These are phyloP conservation scores for Coniochaeta ligniaria DNA, from an alignment of 2,329 filamentous ascomycete species.

Conservation along the genomic window DNA sequence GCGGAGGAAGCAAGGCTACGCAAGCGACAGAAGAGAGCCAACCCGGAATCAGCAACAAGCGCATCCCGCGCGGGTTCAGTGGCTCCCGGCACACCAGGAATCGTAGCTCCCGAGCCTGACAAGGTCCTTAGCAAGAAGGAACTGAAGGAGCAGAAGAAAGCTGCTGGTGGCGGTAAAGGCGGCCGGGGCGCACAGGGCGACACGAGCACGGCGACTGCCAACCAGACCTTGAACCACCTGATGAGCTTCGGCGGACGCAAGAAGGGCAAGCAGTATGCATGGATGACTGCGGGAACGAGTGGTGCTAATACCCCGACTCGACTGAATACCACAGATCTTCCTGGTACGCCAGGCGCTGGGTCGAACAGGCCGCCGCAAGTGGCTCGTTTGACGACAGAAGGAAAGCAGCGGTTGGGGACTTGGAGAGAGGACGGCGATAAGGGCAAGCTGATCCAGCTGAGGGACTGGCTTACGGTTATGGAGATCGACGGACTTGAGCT, in stretches of 20 bases:
- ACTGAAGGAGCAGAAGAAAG: constrained; percentile 32
- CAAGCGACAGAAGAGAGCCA: constrained; percentile 58
- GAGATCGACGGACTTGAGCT: constrained; percentile 69
- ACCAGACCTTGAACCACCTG: constrained; percentile 70
- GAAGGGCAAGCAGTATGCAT: constrained; percentile 62
- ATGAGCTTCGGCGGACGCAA: constrained; percentile 59
- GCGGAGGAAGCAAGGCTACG: constrained; percentile 65
- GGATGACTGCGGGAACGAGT: constrained; percentile 59
- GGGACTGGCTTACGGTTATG: constrained; percentile 73
- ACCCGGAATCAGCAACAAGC: constrained; percentile 43
- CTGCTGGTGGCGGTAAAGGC: constrained; percentile 39
- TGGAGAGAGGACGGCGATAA: constrained; percentile 74
- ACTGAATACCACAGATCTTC: constrained; percentile 2
- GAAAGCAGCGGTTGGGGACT: constrained; percentile 59
- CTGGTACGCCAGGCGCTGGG: constrained; percentile 20
- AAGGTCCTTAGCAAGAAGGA: constrained; percentile 86
- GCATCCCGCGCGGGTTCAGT: constrained; percentile 47
- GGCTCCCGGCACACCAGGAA: constrained; percentile 54
- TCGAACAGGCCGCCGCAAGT: constrained; percentile 20
- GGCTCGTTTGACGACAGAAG: constrained; percentile 45
- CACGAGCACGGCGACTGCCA: constrained; percentile 74
- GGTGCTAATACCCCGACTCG: constrained; percentile 43
- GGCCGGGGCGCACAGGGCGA: constrained; percentile 70
- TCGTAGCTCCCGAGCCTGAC: constrained; percentile 55
- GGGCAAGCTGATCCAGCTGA: constrained; percentile 72